Evolutionary conservation across 2,329 filamentous ascomycete species (phyloP), one percentile per base, ranked within the genome.

Genomic region (Aspergillus ustus): DNA sequence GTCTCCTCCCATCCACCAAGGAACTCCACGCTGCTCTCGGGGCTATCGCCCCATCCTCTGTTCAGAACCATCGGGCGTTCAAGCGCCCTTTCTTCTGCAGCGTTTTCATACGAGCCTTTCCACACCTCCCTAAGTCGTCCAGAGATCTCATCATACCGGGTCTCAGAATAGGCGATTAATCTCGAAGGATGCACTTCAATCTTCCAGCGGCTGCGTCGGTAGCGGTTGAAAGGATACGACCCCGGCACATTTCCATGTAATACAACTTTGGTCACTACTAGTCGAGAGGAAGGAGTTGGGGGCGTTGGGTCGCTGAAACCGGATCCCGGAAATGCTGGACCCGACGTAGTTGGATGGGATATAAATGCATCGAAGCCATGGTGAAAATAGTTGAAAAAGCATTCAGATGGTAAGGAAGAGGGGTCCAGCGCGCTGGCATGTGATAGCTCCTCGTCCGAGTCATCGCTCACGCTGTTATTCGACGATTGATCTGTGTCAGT

Each of bases 311-410:
- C 74, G 19, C 70, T 67, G 22, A 68, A 55, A n/a, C 57, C 73
- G 19, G 74, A 81, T 5, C 82, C 79, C 13, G 89, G 90, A 0
- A 90, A 88, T 7, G 82, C 81, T 22, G 85, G 85, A 0, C 90
- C 91, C 4, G 89, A 82, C 5, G 83, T 74, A 0, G 86, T 87
- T 0, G 91, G 90, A 31, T 88, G 87, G 0, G 94, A 96, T n/a
- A 99, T 86, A 5, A 98, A 84, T 9, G 97, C 86, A 75, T 99
- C 95, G 72, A 99, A 96, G 1, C 95, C 95, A 64, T 97, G 89
- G 67, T 94, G 90, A 73, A 97, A 99, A 75, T 99, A 99, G 75
- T 98, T 98, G 78, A 95, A 97, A 75, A 98, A 99, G 66, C 89
- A 93, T 69, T 85, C 83, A 7, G 78, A 73, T 3, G 78, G 73